Conservation (phyloP, 2,329 filamentous ascomycete species). For the Colletotrichum incanum region DNA sequence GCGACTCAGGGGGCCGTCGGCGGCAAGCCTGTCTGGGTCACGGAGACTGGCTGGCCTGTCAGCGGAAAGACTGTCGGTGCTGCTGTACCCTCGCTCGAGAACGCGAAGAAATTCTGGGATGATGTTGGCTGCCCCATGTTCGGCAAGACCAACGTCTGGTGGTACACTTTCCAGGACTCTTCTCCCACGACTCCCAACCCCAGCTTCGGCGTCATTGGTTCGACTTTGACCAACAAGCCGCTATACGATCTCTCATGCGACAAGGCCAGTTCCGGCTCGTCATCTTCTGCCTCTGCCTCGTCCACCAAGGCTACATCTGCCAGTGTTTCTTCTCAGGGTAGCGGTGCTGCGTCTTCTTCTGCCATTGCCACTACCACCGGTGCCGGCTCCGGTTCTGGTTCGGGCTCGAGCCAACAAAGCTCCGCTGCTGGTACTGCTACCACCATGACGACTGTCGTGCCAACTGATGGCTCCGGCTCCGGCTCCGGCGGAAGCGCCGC, state of each 20-base stretch:
- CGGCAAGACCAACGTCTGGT: constrained; percentile 78
- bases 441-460: constrained; percentile 44
- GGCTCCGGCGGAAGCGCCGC: constrained; percentile 42
- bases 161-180: constrained; percentile 83
- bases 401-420: constrained; percentile 40
- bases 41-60: constrained; percentile 91
- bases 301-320: constrained; percentile 44
- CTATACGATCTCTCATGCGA: constrained; percentile 76
- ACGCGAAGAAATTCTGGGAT: constrained; percentile 87
- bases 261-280: constrained; percentile 46
- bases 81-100: constrained; percentile 74
- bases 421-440: constrained; percentile 33
- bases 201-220: constrained; percentile 79
- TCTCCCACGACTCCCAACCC: constrained; percentile 73
- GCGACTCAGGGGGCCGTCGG: constrained; percentile 71
- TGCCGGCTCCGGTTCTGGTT: constrained; percentile 4
- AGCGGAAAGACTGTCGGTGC: constrained; percentile 74
- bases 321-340: constrained; percentile 41
- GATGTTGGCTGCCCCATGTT: constrained; percentile 82
- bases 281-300: constrained; percentile 39
- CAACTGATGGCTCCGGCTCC: constrained; percentile 29
- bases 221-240: constrained; percentile 66
- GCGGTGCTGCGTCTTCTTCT: constrained; percentile 30
- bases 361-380: constrained; percentile 34
- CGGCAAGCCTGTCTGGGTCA: constrained; percentile 86